Conservation (phyloP, 441 rosid species). For the Omphalea diandra region DNA sequence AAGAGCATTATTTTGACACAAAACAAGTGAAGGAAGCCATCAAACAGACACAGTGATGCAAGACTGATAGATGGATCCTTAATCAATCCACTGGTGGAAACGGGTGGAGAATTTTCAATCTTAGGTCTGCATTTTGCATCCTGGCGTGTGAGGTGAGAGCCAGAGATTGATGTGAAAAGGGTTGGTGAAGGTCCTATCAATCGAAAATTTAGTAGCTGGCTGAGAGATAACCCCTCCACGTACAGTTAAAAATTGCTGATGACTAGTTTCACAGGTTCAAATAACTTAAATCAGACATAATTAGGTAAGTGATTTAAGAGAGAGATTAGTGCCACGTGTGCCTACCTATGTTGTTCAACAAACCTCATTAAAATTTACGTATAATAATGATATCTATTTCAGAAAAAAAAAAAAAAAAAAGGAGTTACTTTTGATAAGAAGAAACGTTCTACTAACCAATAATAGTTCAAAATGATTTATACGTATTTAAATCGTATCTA, state of each 20-base stretch:
- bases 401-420: too few relatives aligned
- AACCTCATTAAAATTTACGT: not conserved
- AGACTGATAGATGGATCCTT: constrained; percentile 22
- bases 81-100: constrained; percentile 29
- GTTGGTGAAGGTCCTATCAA: constrained; percentile 32
- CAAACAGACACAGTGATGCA: too few relatives aligned
- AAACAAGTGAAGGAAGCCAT: too few relatives aligned
- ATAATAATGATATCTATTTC: too few relatives aligned
- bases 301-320: constrained; percentile 54
- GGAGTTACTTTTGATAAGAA: too few relatives aligned
- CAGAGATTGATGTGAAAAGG: constrained; percentile 31
- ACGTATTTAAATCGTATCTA: too few relatives aligned
- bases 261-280: constrained; percentile 32
- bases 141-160: constrained; percentile 12
- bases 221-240: too few relatives aligned
- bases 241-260: constrained; percentile 20
- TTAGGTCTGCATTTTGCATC: too few relatives aligned
- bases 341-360: not conserved
- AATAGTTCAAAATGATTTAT: too few relatives aligned
- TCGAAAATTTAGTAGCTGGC: constrained; percentile 25
- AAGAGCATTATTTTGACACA: too few relatives aligned
- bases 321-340: constrained; percentile 26
- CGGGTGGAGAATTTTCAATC: constrained; percentile 13
- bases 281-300: constrained; percentile 37
- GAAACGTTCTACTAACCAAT: too few relatives aligned